Conservation (phyloP, 805 yeast genomes). For the Ogataea nitratoaversa region DNA sequence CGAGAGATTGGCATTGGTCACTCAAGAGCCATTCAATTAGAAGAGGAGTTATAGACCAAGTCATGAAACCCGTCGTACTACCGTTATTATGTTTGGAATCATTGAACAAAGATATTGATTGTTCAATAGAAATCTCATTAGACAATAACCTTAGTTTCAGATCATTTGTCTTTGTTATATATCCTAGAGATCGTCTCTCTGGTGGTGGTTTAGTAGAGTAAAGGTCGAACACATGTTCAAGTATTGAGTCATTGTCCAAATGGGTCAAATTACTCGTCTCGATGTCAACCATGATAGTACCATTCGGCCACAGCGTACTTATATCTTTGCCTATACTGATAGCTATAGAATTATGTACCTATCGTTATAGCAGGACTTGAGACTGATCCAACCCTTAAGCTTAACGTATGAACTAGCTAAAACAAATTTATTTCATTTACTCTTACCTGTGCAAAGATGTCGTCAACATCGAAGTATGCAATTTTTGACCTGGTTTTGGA, state of each 20-base stretch:
- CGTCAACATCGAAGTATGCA: too few species aligned
- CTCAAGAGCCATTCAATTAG: slow-evolving; percentile 60
- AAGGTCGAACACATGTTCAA: slow-evolving; percentile 27
- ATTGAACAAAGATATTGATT: slow-evolving; percentile 31
- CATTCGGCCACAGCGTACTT: too few species aligned
- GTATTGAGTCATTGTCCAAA: slow-evolving; percentile 12
- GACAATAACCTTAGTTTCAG: slow-evolving; percentile 16
- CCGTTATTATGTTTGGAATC: slow-evolving; percentile 31
- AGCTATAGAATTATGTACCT: too few species aligned
- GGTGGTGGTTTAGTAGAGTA: slow-evolving; percentile 16
- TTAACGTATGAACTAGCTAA: too few species aligned
- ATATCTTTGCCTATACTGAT: too few species aligned
- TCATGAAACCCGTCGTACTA: slow-evolving; percentile 57
- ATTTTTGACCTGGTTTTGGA: too few species aligned
- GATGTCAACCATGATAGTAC: background rate
- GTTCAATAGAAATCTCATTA: slow-evolving; percentile 25
- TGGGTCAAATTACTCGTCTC: slow-evolving; percentile 3
- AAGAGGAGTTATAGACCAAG: slow-evolving; percentile 51
- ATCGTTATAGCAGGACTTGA: too few species aligned
- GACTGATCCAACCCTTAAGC: too few species aligned
- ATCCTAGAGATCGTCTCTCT: slow-evolving; percentile 20
- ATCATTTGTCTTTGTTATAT: slow-evolving; percentile 17
- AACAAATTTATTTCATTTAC: too few species aligned
- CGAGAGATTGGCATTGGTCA: too few species aligned
- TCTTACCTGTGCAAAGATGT: background rate